A percentile compares a stretch with the other conserved stretches of the same genome.
Evolutionary conservation across 73 alveolate species (phyloP).

Genomic region (Symbiodinium natans): DNA sequence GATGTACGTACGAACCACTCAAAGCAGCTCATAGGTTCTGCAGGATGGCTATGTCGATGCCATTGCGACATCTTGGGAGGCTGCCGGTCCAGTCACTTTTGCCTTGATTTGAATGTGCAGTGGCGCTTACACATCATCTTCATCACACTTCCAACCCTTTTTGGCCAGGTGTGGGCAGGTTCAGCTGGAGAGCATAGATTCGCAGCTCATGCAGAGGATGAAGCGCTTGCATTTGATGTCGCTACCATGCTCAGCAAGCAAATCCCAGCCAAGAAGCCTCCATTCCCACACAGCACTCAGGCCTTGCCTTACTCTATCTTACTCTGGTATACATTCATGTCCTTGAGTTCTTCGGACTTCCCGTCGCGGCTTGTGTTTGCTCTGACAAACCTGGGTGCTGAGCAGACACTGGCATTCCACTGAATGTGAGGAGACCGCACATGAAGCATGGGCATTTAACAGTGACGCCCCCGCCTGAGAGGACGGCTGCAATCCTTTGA

Average conservation of each 20-base stretch:
- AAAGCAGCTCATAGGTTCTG: not conserved
- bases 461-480: constrained; percentile 15
- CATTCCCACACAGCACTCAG: too few relatives aligned
- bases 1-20: too few relatives aligned
- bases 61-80: constrained; percentile 88
- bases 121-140: not conserved
- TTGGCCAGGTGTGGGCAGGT: constrained; percentile 69
- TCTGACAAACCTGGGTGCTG: too few relatives aligned
- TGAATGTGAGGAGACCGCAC: constrained; percentile 31
- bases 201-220: constrained; percentile 59
- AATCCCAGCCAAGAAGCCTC: too few relatives aligned
- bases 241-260: too few relatives aligned
- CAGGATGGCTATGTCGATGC: constrained; percentile 73
- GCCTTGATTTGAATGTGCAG: not conserved
- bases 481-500: too few relatives aligned
- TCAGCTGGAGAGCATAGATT: constrained; percentile 36
- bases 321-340: not conserved
- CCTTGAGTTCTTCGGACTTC: not conserved
- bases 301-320: too few relatives aligned
- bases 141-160: not conserved
- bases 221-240: not conserved
- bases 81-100: not conserved
- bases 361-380: not conserved
- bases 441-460: constrained; percentile 39
- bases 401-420: too few relatives aligned